Evolutionary conservation across 2,329 filamentous ascomycete genomes (phyloP).

Genomic region (Fusarium drepaniforme): DNA sequence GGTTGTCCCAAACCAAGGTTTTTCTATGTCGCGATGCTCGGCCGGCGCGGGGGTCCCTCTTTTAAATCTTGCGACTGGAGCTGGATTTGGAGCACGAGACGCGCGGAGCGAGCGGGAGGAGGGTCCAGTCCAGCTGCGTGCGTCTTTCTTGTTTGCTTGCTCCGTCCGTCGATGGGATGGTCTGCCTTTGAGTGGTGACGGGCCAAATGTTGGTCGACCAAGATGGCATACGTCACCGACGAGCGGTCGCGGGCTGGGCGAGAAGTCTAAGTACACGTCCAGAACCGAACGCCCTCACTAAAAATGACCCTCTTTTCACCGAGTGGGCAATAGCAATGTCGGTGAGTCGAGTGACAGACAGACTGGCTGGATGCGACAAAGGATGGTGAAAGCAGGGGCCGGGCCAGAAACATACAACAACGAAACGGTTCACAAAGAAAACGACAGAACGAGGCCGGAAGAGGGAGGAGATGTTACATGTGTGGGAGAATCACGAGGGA

Average conservation of each 20-base stretch:
- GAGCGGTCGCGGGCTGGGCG: slow-evolving; percentile 35
- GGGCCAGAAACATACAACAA: background rate
- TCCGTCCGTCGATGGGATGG: slow-evolving; percentile 29
- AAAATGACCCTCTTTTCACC: slow-evolving; percentile 31
- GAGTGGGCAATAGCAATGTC: slow-evolving; percentile 28
- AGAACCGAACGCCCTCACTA: slow-evolving; percentile 34
- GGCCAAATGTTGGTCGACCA: slow-evolving; percentile 19
- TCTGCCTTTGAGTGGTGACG: slow-evolving; percentile 38
- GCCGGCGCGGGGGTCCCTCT: slow-evolving; percentile 35
- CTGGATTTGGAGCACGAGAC: slow-evolving; percentile 8
- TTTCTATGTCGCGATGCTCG: slow-evolving; percentile 29
- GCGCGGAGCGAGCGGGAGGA: slow-evolving; percentile 23
- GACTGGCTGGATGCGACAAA: slow-evolving; percentile 4
- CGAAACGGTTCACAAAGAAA: slow-evolving; percentile 16
- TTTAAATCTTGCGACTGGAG: slow-evolving; percentile 17
- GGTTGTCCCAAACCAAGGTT: slow-evolving; percentile 31
- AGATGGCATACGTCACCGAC: slow-evolving; percentile 42
- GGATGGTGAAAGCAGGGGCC: slow-evolving; percentile 6
- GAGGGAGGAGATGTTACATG: slow-evolving; percentile 15
- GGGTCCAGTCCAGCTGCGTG: slow-evolving; percentile 9
- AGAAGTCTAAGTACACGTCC: slow-evolving; percentile 39
- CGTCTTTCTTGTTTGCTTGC: slow-evolving; percentile 20
- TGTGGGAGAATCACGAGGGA: slow-evolving; percentile 13
- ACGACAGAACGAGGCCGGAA: slow-evolving; percentile 10
- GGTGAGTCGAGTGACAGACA: slow-evolving; percentile 28